Base-by-base conservation (phyloP, 1,284 basidiomycete genomes). In the Rhodotorula sp. region DNA sequence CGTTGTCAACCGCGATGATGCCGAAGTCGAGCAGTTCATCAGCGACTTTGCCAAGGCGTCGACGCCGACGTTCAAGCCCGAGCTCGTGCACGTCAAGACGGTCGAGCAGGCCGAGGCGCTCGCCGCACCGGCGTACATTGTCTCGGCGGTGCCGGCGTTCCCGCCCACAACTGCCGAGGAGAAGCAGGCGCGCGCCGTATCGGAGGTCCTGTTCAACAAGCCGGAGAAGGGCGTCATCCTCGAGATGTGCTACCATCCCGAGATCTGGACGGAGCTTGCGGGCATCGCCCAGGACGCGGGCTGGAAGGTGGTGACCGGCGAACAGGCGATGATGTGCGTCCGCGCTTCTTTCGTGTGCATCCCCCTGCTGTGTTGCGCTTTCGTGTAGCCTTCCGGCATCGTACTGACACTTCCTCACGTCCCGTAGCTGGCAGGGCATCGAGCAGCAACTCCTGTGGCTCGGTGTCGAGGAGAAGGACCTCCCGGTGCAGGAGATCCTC, bases 401-500 rank as follows among this genome's bases (percentile, higher is more conserved):
- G 1, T 32, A 2, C 27, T 55, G 48, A 61, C n/a, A 8, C 15
- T 27, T 21, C 7, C 15, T 2, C 12, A 12, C 12, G 25, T 48
- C 27, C 8, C 4, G 56, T 55, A 67, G 67, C 34, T 78, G 74
- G 72, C 75, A 76, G 56, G 75, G 75, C 9, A 75, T 77, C 59
- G 76, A 78, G 65, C 76, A 77, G 62, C 77, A 78, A 54, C 70
- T 73, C 44, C 61, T 78, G 12, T 78, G 75, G 77, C 70, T 77
- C 54, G 64, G 55, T 15, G 71, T 62, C 46, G 64, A 66, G 32
- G 67, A 73, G 61, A 34, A 63, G 37, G 74, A 77, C 54, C 41
- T 77, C 27, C 72, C 72, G 19, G 55, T 76, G 2, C 39, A 73
- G 21, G 67, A 73, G 51, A 73, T 74, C 36, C 46, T 77, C 17